phyloP scores from a whole-genome alignment of 768 basidiomycete genomes.

The Psilocybe cyanescens region DNA sequence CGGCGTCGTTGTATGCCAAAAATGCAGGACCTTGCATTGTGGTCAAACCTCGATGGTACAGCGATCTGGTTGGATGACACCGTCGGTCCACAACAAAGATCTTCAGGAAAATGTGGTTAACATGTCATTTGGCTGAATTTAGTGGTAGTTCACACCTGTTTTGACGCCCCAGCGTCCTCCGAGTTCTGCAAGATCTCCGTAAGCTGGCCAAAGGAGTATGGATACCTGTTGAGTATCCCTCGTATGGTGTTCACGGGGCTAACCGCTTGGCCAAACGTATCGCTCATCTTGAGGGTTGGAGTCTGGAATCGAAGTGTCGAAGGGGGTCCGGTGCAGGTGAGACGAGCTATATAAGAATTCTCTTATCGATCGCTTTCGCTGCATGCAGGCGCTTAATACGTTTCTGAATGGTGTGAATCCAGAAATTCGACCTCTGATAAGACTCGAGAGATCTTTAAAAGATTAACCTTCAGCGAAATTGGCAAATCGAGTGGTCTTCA shows the following conservation, averaged over 20 bases:
- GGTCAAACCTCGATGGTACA: slow-evolving; percentile 32
- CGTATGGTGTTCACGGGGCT: slow-evolving; percentile 26
- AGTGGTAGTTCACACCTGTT: slow-evolving; percentile 36
- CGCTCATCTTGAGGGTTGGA: slow-evolving; percentile 18
- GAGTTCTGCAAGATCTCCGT: slow-evolving; percentile 53
- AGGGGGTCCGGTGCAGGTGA: not conserved
- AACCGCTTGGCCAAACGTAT: slow-evolving; percentile 32
- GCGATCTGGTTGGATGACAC: slow-evolving; percentile 24
- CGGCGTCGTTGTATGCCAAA: slow-evolving; percentile 48
- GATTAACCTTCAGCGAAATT: too few relatives aligned
- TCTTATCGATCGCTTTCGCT: slow-evolving; percentile 1
- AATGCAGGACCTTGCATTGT: slow-evolving; percentile 47
- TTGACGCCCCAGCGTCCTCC: slow-evolving; percentile 50
- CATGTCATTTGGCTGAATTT: not conserved
- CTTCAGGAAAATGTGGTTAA: slow-evolving; percentile 24
- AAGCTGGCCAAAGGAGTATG: slow-evolving; percentile 46
- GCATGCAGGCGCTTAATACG: not conserved
- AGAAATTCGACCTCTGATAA: not conserved
- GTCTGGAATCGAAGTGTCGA: too few relatives aligned
- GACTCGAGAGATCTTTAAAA: too few relatives aligned
- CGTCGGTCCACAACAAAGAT: slow-evolving; percentile 46
- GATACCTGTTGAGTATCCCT: slow-evolving; percentile 45
- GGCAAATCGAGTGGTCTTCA: too few relatives aligned
- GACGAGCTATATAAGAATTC: not conserved
- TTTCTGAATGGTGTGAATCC: not conserved